Evolutionary conservation across 2,329 filamentous ascomycete species (phyloP).

Genomic region (Sporothrix euskadiensis): DNA sequence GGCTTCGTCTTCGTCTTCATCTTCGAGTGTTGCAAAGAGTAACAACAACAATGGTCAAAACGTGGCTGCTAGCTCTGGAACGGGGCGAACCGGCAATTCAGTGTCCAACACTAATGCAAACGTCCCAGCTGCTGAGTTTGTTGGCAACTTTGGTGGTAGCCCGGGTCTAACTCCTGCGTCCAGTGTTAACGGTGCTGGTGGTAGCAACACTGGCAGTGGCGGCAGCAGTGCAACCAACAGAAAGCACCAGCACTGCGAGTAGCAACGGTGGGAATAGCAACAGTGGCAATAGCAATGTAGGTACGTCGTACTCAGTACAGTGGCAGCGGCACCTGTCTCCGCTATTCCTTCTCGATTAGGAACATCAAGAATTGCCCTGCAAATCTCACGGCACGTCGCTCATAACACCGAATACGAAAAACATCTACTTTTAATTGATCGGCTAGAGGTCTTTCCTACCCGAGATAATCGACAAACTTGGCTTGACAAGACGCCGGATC

Average conservation of each 20-base stretch:
- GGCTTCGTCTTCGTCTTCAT: not conserved
- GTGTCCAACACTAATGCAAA: not conserved
- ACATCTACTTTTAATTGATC: not conserved
- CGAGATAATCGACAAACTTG: not conserved
- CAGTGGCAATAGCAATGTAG: not conserved
- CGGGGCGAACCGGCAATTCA: not conserved
- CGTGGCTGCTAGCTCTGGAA: not conserved
- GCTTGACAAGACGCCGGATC: not conserved
- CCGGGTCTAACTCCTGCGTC: not conserved
- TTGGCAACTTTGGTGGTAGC: slow-evolving; percentile 23
- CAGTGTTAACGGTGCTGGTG: not conserved
- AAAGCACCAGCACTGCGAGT: not conserved
- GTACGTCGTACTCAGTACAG: not conserved
- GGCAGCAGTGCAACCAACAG: not conserved
- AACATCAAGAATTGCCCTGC: not conserved
- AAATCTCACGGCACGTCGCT: not conserved
- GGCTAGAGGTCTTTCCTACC: not conserved
- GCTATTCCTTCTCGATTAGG: not conserved
- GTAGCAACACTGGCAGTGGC: not conserved
- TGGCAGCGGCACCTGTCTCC: not conserved
- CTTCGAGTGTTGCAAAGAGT: slow-evolving; percentile 1
- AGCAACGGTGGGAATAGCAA: not conserved
- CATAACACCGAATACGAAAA: not conserved
- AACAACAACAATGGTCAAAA: not conserved
- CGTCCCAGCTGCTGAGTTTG: slow-evolving; percentile 3